Conservation (phyloP, 2,329 filamentous ascomycete species). For the Nigrospora osmanthi region DNA sequence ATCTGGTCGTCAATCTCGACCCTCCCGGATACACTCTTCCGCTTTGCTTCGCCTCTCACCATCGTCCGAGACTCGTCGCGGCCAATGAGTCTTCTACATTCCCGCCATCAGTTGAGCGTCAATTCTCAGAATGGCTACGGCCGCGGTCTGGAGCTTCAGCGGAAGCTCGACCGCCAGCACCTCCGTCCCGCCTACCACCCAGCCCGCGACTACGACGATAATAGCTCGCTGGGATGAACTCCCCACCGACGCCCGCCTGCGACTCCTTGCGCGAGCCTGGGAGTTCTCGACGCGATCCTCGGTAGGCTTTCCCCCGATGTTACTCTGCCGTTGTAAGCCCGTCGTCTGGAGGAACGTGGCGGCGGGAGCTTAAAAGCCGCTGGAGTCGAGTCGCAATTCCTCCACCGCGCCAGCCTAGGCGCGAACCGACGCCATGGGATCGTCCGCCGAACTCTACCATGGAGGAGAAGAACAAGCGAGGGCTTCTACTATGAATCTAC, state of each 20-base stretch:
- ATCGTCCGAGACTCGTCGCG: conserved; percentile 24
- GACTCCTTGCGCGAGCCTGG: conserved; percentile 33
- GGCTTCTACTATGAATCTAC: not conserved
- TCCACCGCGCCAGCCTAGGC: too few relatives aligned
- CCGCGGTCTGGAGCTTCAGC: conserved; percentile 36
- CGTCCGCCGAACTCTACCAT: too few relatives aligned
- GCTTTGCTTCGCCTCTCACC: conserved; percentile 6
- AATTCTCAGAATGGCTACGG: conserved; percentile 47
- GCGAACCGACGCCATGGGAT: too few relatives aligned
- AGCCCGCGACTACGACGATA: conserved; percentile 18
- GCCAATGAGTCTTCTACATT: conserved; percentile 43
- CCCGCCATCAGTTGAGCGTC: conserved; percentile 32
- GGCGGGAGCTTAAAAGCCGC: too few relatives aligned
- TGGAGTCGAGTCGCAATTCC: too few relatives aligned
- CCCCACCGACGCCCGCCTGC: conserved; percentile 24
- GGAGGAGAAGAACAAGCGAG: too few relatives aligned
- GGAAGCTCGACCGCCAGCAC: conserved; percentile 32
- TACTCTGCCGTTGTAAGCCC: too few relatives aligned
- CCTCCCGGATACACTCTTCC: not conserved
- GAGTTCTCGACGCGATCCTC: conserved; percentile 13
- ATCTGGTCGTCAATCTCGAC: not conserved
- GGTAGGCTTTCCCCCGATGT: too few relatives aligned
- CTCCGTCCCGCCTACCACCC: conserved; percentile 27
- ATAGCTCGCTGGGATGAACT: conserved; percentile 27
- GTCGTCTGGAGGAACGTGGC: not conserved